Base-by-base conservation (phyloP, 2,329 filamentous ascomycete genomes). In the Xylaria polymorpha region DNA sequence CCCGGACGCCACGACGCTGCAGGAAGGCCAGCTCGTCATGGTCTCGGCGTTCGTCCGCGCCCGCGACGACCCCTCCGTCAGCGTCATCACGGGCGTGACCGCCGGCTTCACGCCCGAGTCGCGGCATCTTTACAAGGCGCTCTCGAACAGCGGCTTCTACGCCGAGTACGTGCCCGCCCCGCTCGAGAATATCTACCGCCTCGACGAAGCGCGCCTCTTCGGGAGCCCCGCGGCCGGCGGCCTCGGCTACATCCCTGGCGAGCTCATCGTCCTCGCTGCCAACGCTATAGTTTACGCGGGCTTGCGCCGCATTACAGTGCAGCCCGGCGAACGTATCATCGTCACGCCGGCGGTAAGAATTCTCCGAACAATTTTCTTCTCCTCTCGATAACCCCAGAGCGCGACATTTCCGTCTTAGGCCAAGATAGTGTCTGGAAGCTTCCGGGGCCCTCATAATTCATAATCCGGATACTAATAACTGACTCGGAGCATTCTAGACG, bases 21-120 rank as follows among this genome's bases (percentile, higher is more conserved):
- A 57, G 6, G 39, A 48, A 9, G 64, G 64, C 57, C 48, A 67
- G 25, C 43, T 67, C 12, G 64, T 67, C 25, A 35, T 67, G 25
- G 39, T 48, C 32, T 48, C 64, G 6, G 15, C 64, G 4, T 48
- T 61, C 29, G 29, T 62, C 25, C 57, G 48, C 39, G 50, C 64
- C 25, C 64, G 64, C 15, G 64, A 67, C 35, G 32, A 67, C 39
- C 64, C 64, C 39, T 55, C 50, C 18, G 58, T 61, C n/a, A 37
- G 12, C 22, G 32, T 62, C 25, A 48, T 67, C 46, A 29, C 9
- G 37, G 58, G 58, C 37, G 64, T 67, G 12, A 39, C 41, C 9
- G 57, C 50, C 37, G 64, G 57, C 6, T 57, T 5, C 15, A 61
- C 46, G 32, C 20, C 46, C 32, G 41, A 18, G 20, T 37, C 48